Evolutionary conservation across 192 early-diverging fungal species (phyloP).

Genomic region (Piromyces sp.): DNA sequence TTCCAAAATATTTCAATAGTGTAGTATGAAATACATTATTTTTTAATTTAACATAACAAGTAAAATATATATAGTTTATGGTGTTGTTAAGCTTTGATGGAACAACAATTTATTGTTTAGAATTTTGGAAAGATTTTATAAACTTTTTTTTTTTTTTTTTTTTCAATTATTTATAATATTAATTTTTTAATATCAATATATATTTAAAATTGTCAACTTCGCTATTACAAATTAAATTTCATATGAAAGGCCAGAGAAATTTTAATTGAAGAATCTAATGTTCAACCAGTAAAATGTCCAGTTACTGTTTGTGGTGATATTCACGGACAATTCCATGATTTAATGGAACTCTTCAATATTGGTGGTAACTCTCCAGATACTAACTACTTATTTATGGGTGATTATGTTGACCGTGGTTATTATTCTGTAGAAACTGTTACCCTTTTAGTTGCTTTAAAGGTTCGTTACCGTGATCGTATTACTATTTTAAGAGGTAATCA

Average conservation of each 20-base stretch:
- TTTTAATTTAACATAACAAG: too few relatives aligned
- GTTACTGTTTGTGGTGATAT: constrained; percentile 98
- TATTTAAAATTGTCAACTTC: too few relatives aligned
- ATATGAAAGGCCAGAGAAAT: constrained; percentile 74
- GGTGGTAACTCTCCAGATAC: constrained; percentile 93
- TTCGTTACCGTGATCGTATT: constrained; percentile 75
- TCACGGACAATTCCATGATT: constrained; percentile 97
- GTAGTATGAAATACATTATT: not conserved
- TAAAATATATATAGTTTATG: too few relatives aligned
- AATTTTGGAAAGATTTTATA: too few relatives aligned
- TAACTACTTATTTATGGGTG: constrained; percentile 98
- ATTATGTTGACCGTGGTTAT: constrained; percentile 98
- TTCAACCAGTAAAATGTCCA: constrained; percentile 93
- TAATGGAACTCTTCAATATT: constrained; percentile 90
- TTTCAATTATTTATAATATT: too few relatives aligned
- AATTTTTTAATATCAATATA: too few relatives aligned
- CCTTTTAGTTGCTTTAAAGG: constrained; percentile 85
- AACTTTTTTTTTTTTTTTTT: too few relatives aligned
- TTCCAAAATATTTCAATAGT: too few relatives aligned
- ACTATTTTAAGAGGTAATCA: constrained; percentile 97
- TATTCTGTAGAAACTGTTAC: constrained; percentile 97
- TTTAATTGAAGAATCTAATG: constrained; percentile 87
- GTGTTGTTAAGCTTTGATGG: too few relatives aligned
- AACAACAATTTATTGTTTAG: too few relatives aligned
- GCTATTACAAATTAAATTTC: too few relatives aligned